Evolutionary conservation across 2,329 filamentous ascomycete species (phyloP).

Genomic region (Orbilia blumenaviensis): DNA sequence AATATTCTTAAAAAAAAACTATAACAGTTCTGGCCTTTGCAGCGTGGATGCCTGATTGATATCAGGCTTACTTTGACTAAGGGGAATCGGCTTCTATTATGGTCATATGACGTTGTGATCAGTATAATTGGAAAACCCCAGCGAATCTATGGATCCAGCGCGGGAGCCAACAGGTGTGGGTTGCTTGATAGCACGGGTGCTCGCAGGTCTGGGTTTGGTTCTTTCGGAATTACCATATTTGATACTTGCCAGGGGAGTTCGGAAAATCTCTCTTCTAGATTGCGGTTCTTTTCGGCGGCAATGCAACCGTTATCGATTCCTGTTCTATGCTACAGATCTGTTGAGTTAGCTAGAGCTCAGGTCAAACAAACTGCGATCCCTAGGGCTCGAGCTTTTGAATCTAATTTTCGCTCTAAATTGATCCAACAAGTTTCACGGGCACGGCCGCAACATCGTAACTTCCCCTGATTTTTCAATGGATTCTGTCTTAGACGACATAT

Average conservation of each 20-base stretch:
- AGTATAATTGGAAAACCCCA: neutral
- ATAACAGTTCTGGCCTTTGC: neutral
- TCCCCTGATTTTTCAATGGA: constrained; percentile 26
- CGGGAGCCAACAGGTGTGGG: neutral
- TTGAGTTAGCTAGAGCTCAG: neutral
- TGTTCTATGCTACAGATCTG: neutral
- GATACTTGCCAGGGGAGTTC: neutral
- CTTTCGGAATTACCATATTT: constrained; percentile 6
- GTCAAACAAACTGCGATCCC: no score
- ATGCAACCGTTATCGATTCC: constrained; percentile 1
- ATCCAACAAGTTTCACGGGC: constrained; percentile 9
- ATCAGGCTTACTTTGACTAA: no score
- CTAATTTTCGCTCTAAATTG: neutral
- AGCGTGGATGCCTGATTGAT: constrained; percentile 5
- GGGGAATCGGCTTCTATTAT: no score
- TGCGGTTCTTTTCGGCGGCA: neutral
- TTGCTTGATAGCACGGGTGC: neutral
- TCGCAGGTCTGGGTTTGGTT: neutral
- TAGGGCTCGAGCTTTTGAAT: neutral
- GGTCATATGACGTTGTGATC: neutral
- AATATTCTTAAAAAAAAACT: neutral
- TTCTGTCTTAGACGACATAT: constrained; percentile 85
- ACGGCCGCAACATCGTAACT: neutral
- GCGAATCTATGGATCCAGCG: neutral
- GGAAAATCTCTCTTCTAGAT: neutral